Conservation (phyloP, 2,329 filamentous ascomycete species). For the Ophiostoma sp. region DNA sequence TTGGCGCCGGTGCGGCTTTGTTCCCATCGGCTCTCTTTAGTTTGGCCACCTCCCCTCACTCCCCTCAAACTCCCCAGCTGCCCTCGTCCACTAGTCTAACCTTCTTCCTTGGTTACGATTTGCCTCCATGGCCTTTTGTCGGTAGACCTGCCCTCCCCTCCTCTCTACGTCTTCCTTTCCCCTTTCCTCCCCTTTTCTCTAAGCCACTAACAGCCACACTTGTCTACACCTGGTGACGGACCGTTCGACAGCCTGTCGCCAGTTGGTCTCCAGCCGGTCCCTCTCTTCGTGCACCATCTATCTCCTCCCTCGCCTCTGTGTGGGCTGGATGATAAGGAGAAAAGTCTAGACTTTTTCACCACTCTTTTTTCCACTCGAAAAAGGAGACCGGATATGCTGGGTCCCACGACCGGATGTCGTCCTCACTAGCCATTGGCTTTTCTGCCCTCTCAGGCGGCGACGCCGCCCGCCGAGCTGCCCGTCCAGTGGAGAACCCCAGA, state of each 20-base stretch:
- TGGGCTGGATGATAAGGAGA: neutral
- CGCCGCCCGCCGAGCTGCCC: neutral
- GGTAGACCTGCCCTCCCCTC: neutral
- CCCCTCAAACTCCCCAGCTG: neutral
- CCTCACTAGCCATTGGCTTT: neutral
- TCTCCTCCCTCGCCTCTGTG: too few species aligned
- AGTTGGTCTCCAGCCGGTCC: too few species aligned
- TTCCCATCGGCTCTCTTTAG: neutral
- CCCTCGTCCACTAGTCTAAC: neutral
- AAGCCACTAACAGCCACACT: neutral
- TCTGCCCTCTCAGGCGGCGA: neutral
- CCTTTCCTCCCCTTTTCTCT: neutral
- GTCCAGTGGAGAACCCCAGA: neutral
- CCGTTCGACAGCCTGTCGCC: too few species aligned
- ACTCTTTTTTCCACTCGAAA: neutral
- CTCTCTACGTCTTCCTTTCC: neutral
- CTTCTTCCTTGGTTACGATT: neutral
- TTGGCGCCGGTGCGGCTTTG: neutral
- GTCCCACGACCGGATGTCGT: neutral
- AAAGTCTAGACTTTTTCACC: neutral
- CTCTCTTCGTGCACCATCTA: too few species aligned
- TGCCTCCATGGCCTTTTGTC: neutral
- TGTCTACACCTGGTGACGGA: neutral
- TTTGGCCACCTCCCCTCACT: neutral
- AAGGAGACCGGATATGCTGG: neutral